Evolutionary conservation across 1,139 yeast species (phyloP), one percentile per base, ranked within the genome.

Genomic region (Scheffersomyces quercinus): DNA sequence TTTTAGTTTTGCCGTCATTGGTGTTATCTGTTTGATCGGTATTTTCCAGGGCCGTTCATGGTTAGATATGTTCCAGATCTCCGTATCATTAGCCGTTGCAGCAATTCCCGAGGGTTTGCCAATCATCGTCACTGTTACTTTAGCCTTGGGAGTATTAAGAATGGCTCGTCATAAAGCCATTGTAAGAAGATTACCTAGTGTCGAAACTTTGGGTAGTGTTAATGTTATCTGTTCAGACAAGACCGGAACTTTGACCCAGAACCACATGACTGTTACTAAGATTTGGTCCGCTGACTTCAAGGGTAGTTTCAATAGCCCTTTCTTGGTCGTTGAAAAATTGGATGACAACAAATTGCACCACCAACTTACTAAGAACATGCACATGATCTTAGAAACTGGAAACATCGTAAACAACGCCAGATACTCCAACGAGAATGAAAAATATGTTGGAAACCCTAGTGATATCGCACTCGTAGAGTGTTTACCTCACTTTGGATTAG

Each of bases 21-120:
- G 96, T 37, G 62, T 87, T 24, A 93, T 93, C 59, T 90, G 96
- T 57, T 59, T 91, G 28, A 75, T 91, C 54, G 99, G 98, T 45
- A 76, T 93, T 16, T 44, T 88, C 40, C 96, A 91, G 69, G 98
- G 98, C 40, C 85, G 95, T 50, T 78, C 88, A 8, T 89, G 97
- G 96, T 75, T 93, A 47, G 98, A 91, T 51, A 93, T 93, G 97
- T 91, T 93, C 67, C 97, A 93, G 62, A 90, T 93, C 48, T 88
- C 97, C 2, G 98, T 93, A 9, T 89, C 97, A 3, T 75, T 93
- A 50, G 98, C 98, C 0, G 98, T 93, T 11, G 99, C 99, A 39
- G 98, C 98, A 2, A 91, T 93, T 53, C 99, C 99, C 3, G 99
- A 93, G 67, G 98, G 98, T 44, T 77, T 93, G 52, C 98, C 98